A percentile compares a stretch with the other conserved stretches of the same genome.
phyloP scores from a whole-genome alignment of 345 rosid species.

The Acer yangbiense region DNA sequence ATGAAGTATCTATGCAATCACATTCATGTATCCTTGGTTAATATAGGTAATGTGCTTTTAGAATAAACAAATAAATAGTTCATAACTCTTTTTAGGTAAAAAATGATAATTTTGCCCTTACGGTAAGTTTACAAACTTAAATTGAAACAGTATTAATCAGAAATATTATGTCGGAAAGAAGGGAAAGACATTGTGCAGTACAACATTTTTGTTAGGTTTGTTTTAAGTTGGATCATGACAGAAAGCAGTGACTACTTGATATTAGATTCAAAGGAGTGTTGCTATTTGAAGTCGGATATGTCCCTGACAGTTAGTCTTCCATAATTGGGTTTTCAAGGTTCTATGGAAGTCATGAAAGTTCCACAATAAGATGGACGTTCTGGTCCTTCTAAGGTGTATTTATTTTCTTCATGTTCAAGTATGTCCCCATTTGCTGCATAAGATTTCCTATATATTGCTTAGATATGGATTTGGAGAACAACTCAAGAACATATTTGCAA shows the following conservation, averaged over 20 bases:
- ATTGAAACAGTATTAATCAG: not conserved
- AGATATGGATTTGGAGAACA: slow-evolving; percentile 65
- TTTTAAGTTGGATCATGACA: not conserved
- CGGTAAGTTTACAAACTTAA: not conserved
- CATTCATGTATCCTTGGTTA: slow-evolving; percentile 70
- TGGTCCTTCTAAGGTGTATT: not conserved
- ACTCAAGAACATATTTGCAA: slow-evolving; percentile 81
- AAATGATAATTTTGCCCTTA: not conserved
- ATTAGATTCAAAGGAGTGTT: no score
- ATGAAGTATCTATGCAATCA: slow-evolving; percentile 52
- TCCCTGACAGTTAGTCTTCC: not conserved
- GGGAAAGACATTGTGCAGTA: not conserved
- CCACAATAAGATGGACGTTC: not conserved
- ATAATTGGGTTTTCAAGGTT: not conserved
- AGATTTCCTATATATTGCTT: slow-evolving; percentile 48
- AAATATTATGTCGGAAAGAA: not conserved
- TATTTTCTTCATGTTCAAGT: not conserved
- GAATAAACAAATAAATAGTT: not conserved
- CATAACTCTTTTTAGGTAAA: slow-evolving; percentile 4
- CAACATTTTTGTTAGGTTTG: not conserved
- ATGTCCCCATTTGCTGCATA: slow-evolving; percentile 3
- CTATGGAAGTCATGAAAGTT: not conserved
- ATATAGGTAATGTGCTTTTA: slow-evolving; percentile 10
- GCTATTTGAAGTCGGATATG: no score
- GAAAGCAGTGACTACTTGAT: no score